Base-by-base conservation (phyloP, 2,329 filamentous ascomycete species). In the Tricladium varicosporioides region DNA sequence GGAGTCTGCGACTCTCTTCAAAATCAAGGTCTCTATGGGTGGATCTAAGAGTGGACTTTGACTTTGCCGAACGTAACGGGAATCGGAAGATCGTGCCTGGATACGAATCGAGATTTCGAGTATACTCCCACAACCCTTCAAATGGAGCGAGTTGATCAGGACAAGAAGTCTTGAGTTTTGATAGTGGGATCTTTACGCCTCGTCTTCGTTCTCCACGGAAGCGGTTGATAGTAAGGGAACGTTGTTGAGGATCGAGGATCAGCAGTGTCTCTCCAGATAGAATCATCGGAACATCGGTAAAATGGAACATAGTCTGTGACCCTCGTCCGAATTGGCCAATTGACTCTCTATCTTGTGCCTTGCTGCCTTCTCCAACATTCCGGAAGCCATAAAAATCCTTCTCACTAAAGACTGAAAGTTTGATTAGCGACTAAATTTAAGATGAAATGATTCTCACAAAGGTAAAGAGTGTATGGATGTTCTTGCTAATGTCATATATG, bases 221-320 rank as follows among this genome's bases (percentile, higher is more conserved):
- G 11, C 54, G 40, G 31, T 61, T 62, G 13, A 50, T 53, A 1
- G 67, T 67, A 5, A 71, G 51, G n/a, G 57, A 44, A 13, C 60
- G 10, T 57, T 65, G 65, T 18, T 67, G 66, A 1, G 68, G 68
- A 53, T 73, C 71, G 1, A 73, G 62, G 16, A 73, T 70, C 7
- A 73, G 53, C n/a, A 70, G 62, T 31, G 49, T 70, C 11, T 64
- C 59, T 3, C 69, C 69, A 0, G 70, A 70, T 14, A 73, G 52
- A 11, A 73, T 63, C 61, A 70, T 69, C 5, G 71, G 71, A 40
- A 67, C 65, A 46, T 71, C 69, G 13, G 70, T 72, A 59, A 66
- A 73, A 50, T 73, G 71, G 58, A 68, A 73, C 70, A 72, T 72
- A 2, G 69, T 73, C 49, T 72, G 65, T 5, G 69, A 69, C 1